Evolutionary conservation across 805 yeast species (phyloP), one percentile per base, ranked within the genome.

Genomic region (Grigorovia transvaalensis): DNA sequence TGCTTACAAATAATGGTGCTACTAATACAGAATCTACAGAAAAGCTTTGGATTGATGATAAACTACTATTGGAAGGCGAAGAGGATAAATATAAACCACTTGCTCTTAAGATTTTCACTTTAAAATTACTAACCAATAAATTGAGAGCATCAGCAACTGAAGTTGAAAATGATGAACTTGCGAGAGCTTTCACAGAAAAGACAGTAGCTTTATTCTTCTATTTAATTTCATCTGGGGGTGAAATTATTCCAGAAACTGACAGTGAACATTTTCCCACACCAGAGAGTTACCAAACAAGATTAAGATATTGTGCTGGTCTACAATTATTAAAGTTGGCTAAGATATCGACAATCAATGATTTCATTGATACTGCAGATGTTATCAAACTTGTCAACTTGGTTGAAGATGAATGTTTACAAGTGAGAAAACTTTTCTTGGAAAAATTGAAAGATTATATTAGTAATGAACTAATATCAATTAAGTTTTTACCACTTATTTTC

Each of bases 201-300:
- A 81, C 85, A 0, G 66, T 88, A 54, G 85, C 84, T 58, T 67
- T 88, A 29, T 71, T 88, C 33, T 72, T 79, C 38, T 79, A 88
- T 1, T 70, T 86, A 38, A 78, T 88, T 48, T 79, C 81, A 1
- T 83, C 83, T 62, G 85, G 85, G 46, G 96, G 96, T 30, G 96
- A 89, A 59, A 75, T 88, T 35, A 78, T 82, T 2, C 56, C 76
- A 50, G 63, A 66, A 53, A 54, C 63, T 23, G 72, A 73, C 50
- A 58, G 73, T 4, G 69, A 66, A 9, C 66, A 69, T 17, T 73
- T 67, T 57, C 82, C 85, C 15, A 85, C 95, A 0, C 95, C 96
- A 4, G 69, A 63, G 27, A 69, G 69, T 40, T 81, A 71, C 60
- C 84, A 83, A 61, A 74, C 81, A 53, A 77, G 79, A 55, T 65